Percentiles rank a stretch among this genome's conserved stretches.
Conservation (phyloP, 371 early-diverging fungal genomes). For the Lichtheimia ornata region DNA sequence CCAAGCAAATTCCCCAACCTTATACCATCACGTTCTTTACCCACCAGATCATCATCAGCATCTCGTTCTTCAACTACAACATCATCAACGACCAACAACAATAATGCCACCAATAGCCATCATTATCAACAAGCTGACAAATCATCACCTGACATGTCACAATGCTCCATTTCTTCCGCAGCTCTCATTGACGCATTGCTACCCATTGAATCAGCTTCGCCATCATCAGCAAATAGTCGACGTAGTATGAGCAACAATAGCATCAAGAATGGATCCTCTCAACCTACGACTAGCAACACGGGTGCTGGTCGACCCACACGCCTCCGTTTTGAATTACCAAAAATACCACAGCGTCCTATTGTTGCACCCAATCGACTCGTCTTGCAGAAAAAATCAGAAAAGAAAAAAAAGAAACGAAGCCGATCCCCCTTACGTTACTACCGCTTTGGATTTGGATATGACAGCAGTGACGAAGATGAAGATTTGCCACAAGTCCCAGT, state of each 20-base stretch:
- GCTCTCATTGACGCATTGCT: not conserved
- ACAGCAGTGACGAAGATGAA: constrained; percentile 20
- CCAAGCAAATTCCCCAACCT: not conserved
- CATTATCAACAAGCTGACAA: too few relatives aligned
- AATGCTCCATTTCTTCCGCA: not conserved
- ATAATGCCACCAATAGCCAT: too few relatives aligned
- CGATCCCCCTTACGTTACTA: constrained; percentile 20
- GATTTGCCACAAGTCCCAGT: constrained; percentile 24
- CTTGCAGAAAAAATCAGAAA: not conserved
- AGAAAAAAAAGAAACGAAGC: not conserved
- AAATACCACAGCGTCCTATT: constrained; percentile 11
- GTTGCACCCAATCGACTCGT: constrained; percentile 7
- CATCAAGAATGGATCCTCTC: too few relatives aligned
- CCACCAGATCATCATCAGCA: not conserved
- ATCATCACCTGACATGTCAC: too few relatives aligned
- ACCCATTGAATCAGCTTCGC: not conserved
- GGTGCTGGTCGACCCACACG: constrained; percentile 15
- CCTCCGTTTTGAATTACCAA: constrained; percentile 25
- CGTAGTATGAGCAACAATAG: not conserved
- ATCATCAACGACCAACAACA: too few relatives aligned
- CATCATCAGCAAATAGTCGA: not conserved
- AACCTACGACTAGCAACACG: not conserved
- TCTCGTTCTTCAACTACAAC: not conserved
- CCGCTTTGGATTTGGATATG: constrained; percentile 16
- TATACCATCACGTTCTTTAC: not conserved